phyloP scores from a whole-genome alignment of 108 stramenopile species.

The Fragilariopsis cylindrus region DNA sequence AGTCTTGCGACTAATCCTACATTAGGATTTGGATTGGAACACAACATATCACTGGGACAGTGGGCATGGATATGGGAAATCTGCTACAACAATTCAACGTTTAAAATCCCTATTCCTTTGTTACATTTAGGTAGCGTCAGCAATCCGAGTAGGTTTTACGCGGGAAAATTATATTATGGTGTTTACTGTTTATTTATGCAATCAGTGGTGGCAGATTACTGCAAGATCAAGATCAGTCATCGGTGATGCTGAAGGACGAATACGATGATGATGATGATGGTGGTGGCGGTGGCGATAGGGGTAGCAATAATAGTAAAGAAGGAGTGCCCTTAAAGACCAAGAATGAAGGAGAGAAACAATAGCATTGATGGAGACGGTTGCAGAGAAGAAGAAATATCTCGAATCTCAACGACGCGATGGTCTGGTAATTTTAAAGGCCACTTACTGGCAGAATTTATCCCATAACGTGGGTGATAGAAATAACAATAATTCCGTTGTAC shows the following conservation, averaged over 20 bases:
- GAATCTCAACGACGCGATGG: slow-evolving; percentile 52
- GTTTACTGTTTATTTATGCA: slow-evolving; percentile 35
- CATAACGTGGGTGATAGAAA: not conserved
- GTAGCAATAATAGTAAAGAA: not conserved
- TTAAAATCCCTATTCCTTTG: slow-evolving; percentile 44
- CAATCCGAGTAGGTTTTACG: slow-evolving; percentile 22
- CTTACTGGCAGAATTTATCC: slow-evolving; percentile 28
- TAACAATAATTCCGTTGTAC: not conserved
- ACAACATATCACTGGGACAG: slow-evolving; percentile 31
- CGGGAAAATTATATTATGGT: slow-evolving; percentile 31
- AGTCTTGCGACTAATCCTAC: slow-evolving; percentile 28
- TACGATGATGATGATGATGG: not conserved
- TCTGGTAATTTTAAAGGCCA: slow-evolving; percentile 59
- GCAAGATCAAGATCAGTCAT: slow-evolving; percentile 3
- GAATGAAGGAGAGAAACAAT: slow-evolving; percentile 45
- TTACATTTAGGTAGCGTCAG: slow-evolving; percentile 29
- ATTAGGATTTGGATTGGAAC: slow-evolving; percentile 43
- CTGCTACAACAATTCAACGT: slow-evolving; percentile 30
- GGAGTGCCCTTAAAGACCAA: slow-evolving; percentile 39
- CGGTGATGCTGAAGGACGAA: no score
- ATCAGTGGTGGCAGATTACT: slow-evolving; percentile 37
- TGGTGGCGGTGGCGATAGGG: not conserved
- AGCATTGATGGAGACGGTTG: slow-evolving; percentile 42
- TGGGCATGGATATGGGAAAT: slow-evolving; percentile 53
- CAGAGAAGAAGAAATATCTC: slow-evolving; percentile 35